These are phyloP conservation scores for Arthrobotrys pseudoclavata DNA, from an alignment of 2,329 filamentous ascomycete genomes.

Conservation along the genomic window DNA sequence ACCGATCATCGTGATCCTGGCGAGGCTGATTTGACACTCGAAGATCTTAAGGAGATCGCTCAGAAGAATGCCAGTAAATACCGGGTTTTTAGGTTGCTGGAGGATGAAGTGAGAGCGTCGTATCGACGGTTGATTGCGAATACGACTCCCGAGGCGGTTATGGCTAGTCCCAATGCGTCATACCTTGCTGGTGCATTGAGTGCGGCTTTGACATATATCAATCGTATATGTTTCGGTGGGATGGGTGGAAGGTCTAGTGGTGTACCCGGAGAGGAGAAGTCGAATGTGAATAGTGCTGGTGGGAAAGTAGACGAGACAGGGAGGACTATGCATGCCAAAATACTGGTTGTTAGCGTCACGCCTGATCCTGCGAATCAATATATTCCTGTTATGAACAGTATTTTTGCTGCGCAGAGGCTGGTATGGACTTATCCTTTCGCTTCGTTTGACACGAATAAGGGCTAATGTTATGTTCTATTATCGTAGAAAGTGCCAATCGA, in stretches of 20 bases:
- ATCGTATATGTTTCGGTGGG: conserved; percentile 80
- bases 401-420: conserved; percentile 85
- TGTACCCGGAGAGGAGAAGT: conserved; percentile 65
- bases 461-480: not conserved
- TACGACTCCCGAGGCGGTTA: conserved; percentile 76
- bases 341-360: conserved; percentile 90
- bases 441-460: not conserved
- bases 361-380: conserved; percentile 90
- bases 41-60: conserved; percentile 66
- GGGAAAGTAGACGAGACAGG: conserved; percentile 60
- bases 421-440: conserved; percentile 42
- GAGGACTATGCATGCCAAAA: conserved; percentile 77
- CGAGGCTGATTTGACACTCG: conserved; percentile 69
- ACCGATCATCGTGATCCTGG: conserved; percentile 65
- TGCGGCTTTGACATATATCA: conserved; percentile 88
- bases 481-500: conserved; percentile 86
- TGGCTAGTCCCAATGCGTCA: conserved; percentile 74
- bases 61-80: conserved; percentile 79
- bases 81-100: conserved; percentile 88
- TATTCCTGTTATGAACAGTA: conserved; percentile 98
- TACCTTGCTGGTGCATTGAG: conserved; percentile 92
- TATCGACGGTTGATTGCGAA: conserved; percentile 79
- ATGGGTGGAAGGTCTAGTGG: conserved; percentile 66
- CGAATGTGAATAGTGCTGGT: conserved; percentile 64
- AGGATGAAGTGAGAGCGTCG: conserved; percentile 81